These are phyloP conservation scores for Cryptosporidium felis DNA, from an alignment of 169 alveolate species.

Conservation along the genomic window DNA sequence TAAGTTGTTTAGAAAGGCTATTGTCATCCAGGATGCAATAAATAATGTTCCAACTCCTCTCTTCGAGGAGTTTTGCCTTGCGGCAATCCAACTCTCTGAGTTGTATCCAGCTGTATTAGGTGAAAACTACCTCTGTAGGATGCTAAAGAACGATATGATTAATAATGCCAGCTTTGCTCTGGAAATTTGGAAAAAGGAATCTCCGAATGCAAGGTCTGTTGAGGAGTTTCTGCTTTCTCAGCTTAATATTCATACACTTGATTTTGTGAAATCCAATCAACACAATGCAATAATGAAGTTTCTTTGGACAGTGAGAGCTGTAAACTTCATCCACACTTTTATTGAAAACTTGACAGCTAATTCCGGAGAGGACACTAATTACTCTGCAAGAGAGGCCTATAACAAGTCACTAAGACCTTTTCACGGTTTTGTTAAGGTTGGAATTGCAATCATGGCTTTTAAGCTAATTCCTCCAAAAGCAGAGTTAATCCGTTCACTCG, in stretches of 20 bases:
- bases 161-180: slow-evolving; percentile 1
- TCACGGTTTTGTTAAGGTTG: slow-evolving; percentile 52
- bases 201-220: slow-evolving; percentile 21
- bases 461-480: slow-evolving; percentile 4
- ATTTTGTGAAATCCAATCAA: neutral
- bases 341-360: slow-evolving; percentile 13
- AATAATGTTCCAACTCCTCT: neutral
- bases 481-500: slow-evolving; percentile 19
- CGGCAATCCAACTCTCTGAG: slow-evolving; percentile 12
- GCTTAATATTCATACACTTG: slow-evolving; percentile 22
- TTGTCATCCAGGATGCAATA: neutral
- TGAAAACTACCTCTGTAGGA: slow-evolving; percentile 14
- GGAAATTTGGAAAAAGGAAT: slow-evolving; percentile 31
- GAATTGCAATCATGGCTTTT: slow-evolving; percentile 47
- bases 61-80: slow-evolving; percentile 30
- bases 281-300: slow-evolving; percentile 42
- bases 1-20: neutral
- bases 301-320: slow-evolving; percentile 52
- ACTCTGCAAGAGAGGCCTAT: slow-evolving; percentile 23
- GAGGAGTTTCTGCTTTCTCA: slow-evolving; percentile 38
- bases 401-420: slow-evolving; percentile 36
- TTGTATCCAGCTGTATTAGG: slow-evolving; percentile 20
- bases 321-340: slow-evolving; percentile 17
- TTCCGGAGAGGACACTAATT: neutral
- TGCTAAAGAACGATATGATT: slow-evolving; percentile 19